These are phyloP conservation scores for Aegilops tauschii DNA, from an alignment of 176 grass and related monocot species.

Conservation along the genomic window DNA sequence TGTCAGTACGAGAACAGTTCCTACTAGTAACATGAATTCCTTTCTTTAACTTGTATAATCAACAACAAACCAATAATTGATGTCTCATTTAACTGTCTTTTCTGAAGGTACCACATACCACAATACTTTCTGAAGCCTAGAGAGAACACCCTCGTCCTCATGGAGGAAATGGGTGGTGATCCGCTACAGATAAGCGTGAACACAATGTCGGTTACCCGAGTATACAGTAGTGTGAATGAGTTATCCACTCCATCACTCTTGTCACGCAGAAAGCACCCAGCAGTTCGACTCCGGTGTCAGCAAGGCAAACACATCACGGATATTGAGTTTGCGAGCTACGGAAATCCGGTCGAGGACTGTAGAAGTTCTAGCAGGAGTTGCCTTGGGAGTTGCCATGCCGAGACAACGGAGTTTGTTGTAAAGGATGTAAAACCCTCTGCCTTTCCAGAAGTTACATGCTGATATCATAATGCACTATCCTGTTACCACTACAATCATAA, in stretches of 20 bases:
- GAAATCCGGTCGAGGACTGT: constrained; percentile 35
- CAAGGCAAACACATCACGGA: constrained; percentile 31
- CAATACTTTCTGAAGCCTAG: constrained; percentile 47
- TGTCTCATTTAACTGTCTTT: not conserved
- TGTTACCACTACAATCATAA: not conserved
- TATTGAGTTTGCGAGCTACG: constrained; percentile 55
- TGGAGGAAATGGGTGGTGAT: constrained; percentile 67
- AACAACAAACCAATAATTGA: not conserved
- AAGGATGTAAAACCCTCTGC: constrained; percentile 37
- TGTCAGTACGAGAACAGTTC: constrained; percentile 38
- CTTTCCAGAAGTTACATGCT: not conserved
- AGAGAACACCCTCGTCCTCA: constrained; percentile 56
- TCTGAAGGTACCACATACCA: constrained; percentile 71
- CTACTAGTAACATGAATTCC: not conserved
- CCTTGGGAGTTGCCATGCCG: constrained; percentile 38
- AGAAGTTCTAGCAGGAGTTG: constrained; percentile 7
- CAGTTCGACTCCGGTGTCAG: constrained; percentile 34
- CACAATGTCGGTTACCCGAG: constrained; percentile 41
- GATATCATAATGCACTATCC: not conserved
- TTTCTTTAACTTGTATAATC: not conserved
- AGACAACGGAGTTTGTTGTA: constrained; percentile 19
- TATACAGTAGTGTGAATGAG: constrained; percentile 26
- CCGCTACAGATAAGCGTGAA: constrained; percentile 63
- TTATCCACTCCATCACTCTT: constrained; percentile 9
- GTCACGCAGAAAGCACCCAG: constrained; percentile 27